Evolutionary conservation across 345 rosid genomes (phyloP), one percentile per base, ranked within the genome.

Genomic region (Alliaria petiolata): DNA sequence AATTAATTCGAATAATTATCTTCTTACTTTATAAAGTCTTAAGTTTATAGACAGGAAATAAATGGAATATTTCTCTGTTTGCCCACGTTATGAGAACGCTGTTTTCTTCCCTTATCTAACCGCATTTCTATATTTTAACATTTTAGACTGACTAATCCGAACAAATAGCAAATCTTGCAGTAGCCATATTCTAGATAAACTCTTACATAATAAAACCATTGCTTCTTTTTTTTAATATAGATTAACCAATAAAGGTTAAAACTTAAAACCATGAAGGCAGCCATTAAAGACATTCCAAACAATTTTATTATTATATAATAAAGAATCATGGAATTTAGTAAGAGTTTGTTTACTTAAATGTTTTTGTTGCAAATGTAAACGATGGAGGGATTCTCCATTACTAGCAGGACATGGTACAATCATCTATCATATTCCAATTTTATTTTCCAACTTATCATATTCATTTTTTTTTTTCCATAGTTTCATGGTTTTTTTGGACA

Each of bases 371-470:
- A 52, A 66, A 26, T 66, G 16, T 52, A 39, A 26, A 26, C 39
- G 39, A 52, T 52, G 50, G 17, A 52, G 5, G 39, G 70, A 54
- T 55, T 54, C 72, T 54, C 72, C 63, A 67, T 53, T 67, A 54
- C n/a, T 14, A 54, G 22, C 53, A 67, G 10, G 22, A 30, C 43
- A 54, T 54, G 63, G 72, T 54, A 54, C 31, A 30, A 54, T 55
- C 64, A 34, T 67, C n/a, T 54, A n/a, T 54, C 53, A 43, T 54
- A 42, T 67, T 54, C 72, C 62, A 50, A 47, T 28, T 47, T 19
- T 9, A 28, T 47, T 47, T 44, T 20, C 53, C 4, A 20, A 3
- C 30, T 11, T 49, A 20, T 20, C 25, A 22, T 10, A 20, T 22
- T 22, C 25, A 22, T n/a, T n/a, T 3, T 22, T 22, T 22, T 22